Conservation (phyloP, 148 eudicot species). For the Fallopia convolvulus region DNA sequence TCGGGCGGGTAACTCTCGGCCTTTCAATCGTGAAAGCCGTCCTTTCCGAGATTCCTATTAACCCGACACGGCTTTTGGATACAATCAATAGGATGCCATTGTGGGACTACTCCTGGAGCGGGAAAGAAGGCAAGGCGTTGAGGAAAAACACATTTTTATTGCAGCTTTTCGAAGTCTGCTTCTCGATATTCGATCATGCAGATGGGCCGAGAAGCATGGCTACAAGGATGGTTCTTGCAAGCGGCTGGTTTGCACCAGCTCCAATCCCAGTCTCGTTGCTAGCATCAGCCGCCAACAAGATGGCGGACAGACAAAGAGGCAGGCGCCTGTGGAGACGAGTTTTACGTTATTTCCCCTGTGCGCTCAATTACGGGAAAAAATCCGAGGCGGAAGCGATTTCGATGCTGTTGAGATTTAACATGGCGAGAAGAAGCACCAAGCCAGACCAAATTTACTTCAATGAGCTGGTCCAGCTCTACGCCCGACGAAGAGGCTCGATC, state of each 20-base stretch:
- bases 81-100: constrained; percentile 81
- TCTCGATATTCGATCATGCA: constrained; percentile 93
- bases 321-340: constrained; percentile 54
- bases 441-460: constrained; percentile 57
- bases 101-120: constrained; percentile 55
- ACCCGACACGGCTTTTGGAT: constrained; percentile 81
- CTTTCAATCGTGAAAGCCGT: constrained; percentile 80
- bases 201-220: constrained; percentile 84
- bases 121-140: constrained; percentile 48
- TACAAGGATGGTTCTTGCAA: constrained; percentile 82
- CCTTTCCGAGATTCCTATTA: constrained; percentile 92
- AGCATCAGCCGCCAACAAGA: constrained; percentile 70
- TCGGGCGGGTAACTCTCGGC: constrained; percentile 82
- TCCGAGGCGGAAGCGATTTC: constrained; percentile 85
- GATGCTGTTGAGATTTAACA: constrained; percentile 65
- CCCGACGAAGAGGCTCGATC: constrained; percentile 55
- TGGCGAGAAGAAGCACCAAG: constrained; percentile 65
- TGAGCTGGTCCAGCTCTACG: constrained; percentile 63
- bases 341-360: constrained; percentile 55
- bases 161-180: constrained; percentile 93
- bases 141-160: constrained; percentile 61
- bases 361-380: constrained; percentile 40
- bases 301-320: constrained; percentile 55
- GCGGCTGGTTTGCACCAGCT: constrained; percentile 93
- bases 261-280: constrained; percentile 60